phyloP scores from a whole-genome alignment of 805 yeast species.

The Millerozyma acaciae region DNA sequence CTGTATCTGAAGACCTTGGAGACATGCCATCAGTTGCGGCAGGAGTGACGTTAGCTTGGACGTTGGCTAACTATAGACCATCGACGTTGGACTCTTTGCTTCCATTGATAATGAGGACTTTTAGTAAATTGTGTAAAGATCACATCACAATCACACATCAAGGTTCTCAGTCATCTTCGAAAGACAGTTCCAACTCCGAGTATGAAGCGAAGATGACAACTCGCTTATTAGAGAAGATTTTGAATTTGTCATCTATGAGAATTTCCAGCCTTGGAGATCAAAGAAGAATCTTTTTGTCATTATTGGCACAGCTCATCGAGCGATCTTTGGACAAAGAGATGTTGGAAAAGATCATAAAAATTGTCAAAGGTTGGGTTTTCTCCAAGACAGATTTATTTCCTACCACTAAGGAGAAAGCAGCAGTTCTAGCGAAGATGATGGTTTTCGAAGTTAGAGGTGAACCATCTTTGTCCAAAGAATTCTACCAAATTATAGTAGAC shows the following conservation, averaged over 20 bases:
- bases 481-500: conserved; percentile 81
- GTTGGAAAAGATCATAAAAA: conserved; percentile 66
- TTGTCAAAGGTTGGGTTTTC: conserved; percentile 89
- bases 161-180: conserved; percentile 32
- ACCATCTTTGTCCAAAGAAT: conserved; percentile 67
- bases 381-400: conserved; percentile 82
- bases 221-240: conserved; percentile 65
- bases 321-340: conserved; percentile 76
- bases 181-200: conserved; percentile 41
- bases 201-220: conserved; percentile 80
- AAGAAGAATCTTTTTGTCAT: conserved; percentile 78
- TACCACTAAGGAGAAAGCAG: conserved; percentile 93
- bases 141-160: conserved; percentile 65
- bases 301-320: conserved; percentile 87
- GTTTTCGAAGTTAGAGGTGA: conserved; percentile 88
- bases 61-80: conserved; percentile 72
- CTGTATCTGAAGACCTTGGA: conserved; percentile 75
- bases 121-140: conserved; percentile 85
- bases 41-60: conserved; percentile 79
- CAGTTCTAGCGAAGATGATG: conserved; percentile 88
- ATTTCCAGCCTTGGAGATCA: conserved; percentile 90
- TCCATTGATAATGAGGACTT: conserved; percentile 77
- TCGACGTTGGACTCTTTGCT: conserved; percentile 69
- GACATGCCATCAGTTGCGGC: conserved; percentile 79
- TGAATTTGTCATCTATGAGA: conserved; percentile 74